Evolutionary conservation across 768 basidiomycete species (phyloP), one percentile per base, ranked within the genome.

Genomic region (Peribolospora kevripleyi): DNA sequence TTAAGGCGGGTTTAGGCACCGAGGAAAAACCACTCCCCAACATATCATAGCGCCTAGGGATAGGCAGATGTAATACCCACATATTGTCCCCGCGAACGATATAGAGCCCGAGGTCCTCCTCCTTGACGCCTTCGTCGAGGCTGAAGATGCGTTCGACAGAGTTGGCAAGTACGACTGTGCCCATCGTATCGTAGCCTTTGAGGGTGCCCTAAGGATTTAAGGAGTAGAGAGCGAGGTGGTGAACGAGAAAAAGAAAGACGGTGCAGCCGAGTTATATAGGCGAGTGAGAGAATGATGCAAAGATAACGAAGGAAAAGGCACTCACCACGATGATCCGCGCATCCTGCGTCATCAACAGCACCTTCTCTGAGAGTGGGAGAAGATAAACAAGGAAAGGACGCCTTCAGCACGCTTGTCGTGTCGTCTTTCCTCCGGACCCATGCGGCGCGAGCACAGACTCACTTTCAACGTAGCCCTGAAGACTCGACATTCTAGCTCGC

Each of bases 71-170:
- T 7, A 11, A 8, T 46, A 77, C 86, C 68, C 63, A 95, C 93
- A 91, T 88, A 75, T 88, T 88, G 66, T 98, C 93, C 3, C 93
- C 93, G 63, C 95, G 88, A 65, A 98, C 87, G 64, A 98, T 79
- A 68, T 98, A 97, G 48, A 97, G 73, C 0, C 93, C 93, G 37
- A 97, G 73, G 0, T 86, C 83, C 7, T 88, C 79, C 72, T 95
- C 88, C 68, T 95, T 85, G 38, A 93, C 87, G 46, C 83, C 82
- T 63, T 84, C 84, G 11, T 98, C 93, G 53, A 76, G 69, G 64
- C 81, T 84, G 67, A 84, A 97, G 42, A 95, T 79, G 61, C 91
- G 79, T 66, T 98, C 93, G 65, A 82, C 85, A 55, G 81, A 83
- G 65, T 90, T 84, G 10, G 90, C 81, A 55, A 98, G 77, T 60